These are phyloP conservation scores for Globisporangium barbulae DNA, from an alignment of 352 stramenopile species.

Conservation along the genomic window DNA sequence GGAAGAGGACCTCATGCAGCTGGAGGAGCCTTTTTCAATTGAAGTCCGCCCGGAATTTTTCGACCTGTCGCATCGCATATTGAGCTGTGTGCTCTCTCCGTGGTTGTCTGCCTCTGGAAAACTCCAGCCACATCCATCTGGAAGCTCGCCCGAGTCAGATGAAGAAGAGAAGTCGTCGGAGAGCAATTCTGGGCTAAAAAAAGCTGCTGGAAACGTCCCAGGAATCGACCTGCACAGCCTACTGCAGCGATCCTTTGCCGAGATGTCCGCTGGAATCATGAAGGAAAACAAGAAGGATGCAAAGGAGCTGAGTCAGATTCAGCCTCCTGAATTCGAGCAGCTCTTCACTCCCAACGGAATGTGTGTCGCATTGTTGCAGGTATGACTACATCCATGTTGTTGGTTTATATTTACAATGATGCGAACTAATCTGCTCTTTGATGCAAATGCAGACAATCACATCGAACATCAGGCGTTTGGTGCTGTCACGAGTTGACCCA, in stretches of 20 bases:
- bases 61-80: constrained; percentile 56
- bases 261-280: constrained; percentile 6
- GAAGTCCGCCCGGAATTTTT: constrained; percentile 81
- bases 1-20: constrained; percentile 65
- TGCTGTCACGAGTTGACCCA: constrained; percentile 75
- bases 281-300: constrained; percentile 2
- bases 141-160: constrained; percentile 8
- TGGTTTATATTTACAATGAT: neutral
- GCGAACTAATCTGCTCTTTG: neutral
- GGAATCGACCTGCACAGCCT: constrained; percentile 17
- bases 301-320: constrained; percentile 2
- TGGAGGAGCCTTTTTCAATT: constrained; percentile 83
- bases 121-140: neutral
- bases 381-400: constrained; percentile 15
- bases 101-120: constrained; percentile 32
- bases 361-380: constrained; percentile 67
- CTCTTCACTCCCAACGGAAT: constrained; percentile 58
- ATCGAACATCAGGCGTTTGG: constrained; percentile 77
- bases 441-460: constrained; percentile 55
- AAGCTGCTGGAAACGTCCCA: neutral
- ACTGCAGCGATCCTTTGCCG: constrained; percentile 18
- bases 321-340: constrained; percentile 8
- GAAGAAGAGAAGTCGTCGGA: constrained; percentile 25
- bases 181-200: neutral
- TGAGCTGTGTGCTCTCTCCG: constrained; percentile 51